Evolutionary conservation across 495 filamentous ascomycete genomes (phyloP), one percentile per base, ranked within the genome.

Genomic region (Aspergillus coremiiformis): DNA sequence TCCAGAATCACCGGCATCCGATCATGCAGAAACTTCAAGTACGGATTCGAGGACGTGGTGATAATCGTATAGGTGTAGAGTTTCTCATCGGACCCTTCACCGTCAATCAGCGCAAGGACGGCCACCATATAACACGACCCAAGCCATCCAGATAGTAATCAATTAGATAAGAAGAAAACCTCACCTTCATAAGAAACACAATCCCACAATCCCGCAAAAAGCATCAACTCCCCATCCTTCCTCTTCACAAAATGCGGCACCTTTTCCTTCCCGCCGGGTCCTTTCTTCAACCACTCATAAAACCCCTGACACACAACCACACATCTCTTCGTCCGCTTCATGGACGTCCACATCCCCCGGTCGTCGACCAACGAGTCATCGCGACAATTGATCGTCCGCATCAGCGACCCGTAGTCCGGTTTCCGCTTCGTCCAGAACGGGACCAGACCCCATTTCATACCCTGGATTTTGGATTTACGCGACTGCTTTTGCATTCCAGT

Each of bases 1-100:
- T 96, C 87, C 4, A 98, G 60, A 15, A 98, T 90, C 0, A 93
- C 93, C 0, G 93, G 93, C 93, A 98, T 98, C 15, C 93, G 81
- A 50, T 95, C 86, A 56, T 98, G 93, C 22, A 98, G 68, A 56
- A 95, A 96, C 17, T 75, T 79, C 19, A 97, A 65, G 60, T 90
- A 86, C 32, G 82, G 71, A 49, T 88, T 92, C 15, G 88, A 85
- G 21, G 84, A 75, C 4, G 92, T 96, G 3, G 93, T 98, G 58
- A 97, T 90, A 57, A 98, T 78, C 0, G 93, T 90, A 64, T 93
- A 98, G 0, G 87, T 90, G 59, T 89, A 96, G 7, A 81, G 66
- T 62, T 82, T 84, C 52, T 87, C 82, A 8, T 84, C 76, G 2
- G 76, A 70, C 14, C 70, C 79, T 70, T 19, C 17, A 45, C 4